Conservation (phyloP, 345 rosid genomes). For the Isatis tinctoria region DNA sequence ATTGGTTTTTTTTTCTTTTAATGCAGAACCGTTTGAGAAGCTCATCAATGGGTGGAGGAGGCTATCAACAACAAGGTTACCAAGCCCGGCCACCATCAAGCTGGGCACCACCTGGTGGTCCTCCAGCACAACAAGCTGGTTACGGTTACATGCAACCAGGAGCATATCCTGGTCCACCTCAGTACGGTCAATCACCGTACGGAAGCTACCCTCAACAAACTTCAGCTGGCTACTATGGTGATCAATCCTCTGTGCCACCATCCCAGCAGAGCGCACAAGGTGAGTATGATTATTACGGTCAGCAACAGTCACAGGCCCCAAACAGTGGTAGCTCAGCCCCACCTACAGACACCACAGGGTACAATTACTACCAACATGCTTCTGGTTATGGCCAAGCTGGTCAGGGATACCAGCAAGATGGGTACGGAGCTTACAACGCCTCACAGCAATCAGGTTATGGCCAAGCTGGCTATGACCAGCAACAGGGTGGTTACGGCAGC, state of each 20-base stretch:
- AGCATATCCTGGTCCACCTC: slow-evolving; percentile 73
- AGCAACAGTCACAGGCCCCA: slow-evolving; percentile 67
- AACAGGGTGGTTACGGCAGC: slow-evolving; percentile 66
- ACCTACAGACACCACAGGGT: slow-evolving; percentile 58
- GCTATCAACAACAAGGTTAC: slow-evolving; percentile 86
- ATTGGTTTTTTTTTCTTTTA: slow-evolving; percentile 17
- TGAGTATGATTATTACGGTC: slow-evolving; percentile 88
- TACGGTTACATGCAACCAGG: slow-evolving; percentile 92
- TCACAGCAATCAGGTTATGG: slow-evolving; percentile 72
- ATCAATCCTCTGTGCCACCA: slow-evolving; percentile 70
- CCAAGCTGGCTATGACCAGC: slow-evolving; percentile 74
- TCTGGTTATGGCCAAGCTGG: slow-evolving; percentile 75
- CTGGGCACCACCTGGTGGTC: slow-evolving; percentile 77
- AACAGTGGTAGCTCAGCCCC: slow-evolving; percentile 61
- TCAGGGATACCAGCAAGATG: slow-evolving; percentile 77
- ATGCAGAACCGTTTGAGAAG: slow-evolving; percentile 90
- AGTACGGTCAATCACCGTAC: slow-evolving; percentile 71
- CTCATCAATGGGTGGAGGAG: slow-evolving; percentile 77
- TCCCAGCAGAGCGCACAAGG: slow-evolving; percentile 60
- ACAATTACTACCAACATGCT: slow-evolving; percentile 64
- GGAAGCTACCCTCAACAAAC: slow-evolving; percentile 72
- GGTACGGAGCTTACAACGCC: slow-evolving; percentile 67
- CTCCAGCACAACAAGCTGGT: slow-evolving; percentile 72
- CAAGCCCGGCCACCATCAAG: slow-evolving; percentile 75
- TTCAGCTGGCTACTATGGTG: slow-evolving; percentile 86